Percentiles rank a stretch among this genome's conserved stretches.
phyloP scores from a whole-genome alignment of 257 asterid species.

The Nicotiana tomentosiformis region DNA sequence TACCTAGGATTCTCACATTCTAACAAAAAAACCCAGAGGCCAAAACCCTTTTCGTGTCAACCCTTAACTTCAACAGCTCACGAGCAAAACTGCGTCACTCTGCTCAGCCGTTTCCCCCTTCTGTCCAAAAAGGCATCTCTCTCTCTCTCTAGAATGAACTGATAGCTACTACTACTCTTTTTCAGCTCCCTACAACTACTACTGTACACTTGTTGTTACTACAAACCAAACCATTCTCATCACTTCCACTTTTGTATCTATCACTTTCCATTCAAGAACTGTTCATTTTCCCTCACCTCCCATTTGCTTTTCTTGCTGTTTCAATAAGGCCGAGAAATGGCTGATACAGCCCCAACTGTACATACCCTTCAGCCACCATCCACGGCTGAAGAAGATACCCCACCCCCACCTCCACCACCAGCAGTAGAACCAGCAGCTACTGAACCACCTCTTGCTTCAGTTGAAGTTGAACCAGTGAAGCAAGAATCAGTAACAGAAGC shows the following conservation, averaged over 20 bases:
- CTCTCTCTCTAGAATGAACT: slow-evolving; percentile 17
- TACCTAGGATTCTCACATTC: slow-evolving; percentile 13
- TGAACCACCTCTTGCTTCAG: slow-evolving; percentile 62
- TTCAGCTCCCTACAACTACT: background rate
- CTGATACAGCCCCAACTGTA: slow-evolving; percentile 36
- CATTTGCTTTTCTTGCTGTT: background rate
- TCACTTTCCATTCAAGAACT: background rate
- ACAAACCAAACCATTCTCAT: slow-evolving; percentile 3
- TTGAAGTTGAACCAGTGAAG: slow-evolving; percentile 10
- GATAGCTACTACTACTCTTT: slow-evolving; percentile 6
- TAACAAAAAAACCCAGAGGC: background rate
- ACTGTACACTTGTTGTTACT: background rate
- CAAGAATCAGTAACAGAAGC: slow-evolving; percentile 10
- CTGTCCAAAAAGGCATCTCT: background rate
- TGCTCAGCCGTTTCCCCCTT: background rate
- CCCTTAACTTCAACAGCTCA: slow-evolving; percentile 15
- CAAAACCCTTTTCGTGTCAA: slow-evolving; percentile 15
- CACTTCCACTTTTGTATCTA: background rate
- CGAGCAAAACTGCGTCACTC: background rate
- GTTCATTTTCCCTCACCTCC: background rate
- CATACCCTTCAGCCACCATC: slow-evolving; percentile 23
- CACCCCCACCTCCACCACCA: slow-evolving; percentile 8
- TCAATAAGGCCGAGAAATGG: slow-evolving; percentile 27
- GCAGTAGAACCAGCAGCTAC: slow-evolving; percentile 9
- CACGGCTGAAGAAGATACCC: slow-evolving; percentile 17